Evolutionary conservation across 345 rosid species (phyloP), one percentile per base, ranked within the genome.

Genomic region (Aquilaria sinensis): DNA sequence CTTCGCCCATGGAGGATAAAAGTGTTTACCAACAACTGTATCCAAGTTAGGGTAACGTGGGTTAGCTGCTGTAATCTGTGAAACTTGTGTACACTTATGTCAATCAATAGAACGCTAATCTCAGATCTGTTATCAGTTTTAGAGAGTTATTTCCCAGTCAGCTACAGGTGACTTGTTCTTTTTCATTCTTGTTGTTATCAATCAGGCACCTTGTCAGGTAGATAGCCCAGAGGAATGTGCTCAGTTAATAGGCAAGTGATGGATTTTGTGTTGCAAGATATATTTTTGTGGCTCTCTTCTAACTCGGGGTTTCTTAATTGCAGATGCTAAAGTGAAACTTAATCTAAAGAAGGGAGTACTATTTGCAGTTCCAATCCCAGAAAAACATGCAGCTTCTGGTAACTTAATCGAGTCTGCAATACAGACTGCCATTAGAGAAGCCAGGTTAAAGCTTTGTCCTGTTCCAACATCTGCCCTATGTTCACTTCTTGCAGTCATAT

Each of bases 211-310:
- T 51, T 85, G 90, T 58, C 83, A 89, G 51, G 82, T 85, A 15
- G 84, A 88, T 73, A 76, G 79, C 70, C 92, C 96, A 10, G 92
- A 86, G 74, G 97, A 90, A 14, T 86, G 92, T 75, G 97, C 96
- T 71, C 76, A 65, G 67, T 77, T 93, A 70, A 90, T 90, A 81
- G 95, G 97, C 78, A 86, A 86, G 92, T 81, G 72, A 71, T 53
- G 29, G 9, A 49, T 45, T 67, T 69, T 43, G 51, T n/a, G 56
- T 67, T 46, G 45, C 32, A 29, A 37, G 32, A 5, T 50, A 37
- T 29, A 32, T 34, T 48, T 51, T 69, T 10, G 57, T 67, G 72
- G 13, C 45, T 48, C 41, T 60, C 16, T 67, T 63, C 60, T 61
- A 49, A 71, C 52, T 30, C 63, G 47, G 62, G 54, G 63, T 23